Conservation (phyloP, 108 stramenopile genomes). For the Epipyxis sp. region DNA sequence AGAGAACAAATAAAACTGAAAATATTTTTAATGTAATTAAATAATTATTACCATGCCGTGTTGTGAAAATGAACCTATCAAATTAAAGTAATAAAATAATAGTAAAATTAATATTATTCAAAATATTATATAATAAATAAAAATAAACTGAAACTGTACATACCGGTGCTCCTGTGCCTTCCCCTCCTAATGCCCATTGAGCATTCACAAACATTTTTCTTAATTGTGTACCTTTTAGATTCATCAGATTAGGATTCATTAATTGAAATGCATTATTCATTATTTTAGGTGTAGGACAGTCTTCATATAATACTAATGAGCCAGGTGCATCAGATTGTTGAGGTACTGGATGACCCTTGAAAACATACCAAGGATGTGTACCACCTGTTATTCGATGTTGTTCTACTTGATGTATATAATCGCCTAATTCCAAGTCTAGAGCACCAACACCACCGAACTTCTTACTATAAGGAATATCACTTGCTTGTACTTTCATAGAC, state of each 20-base stretch:
- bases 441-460: slow-evolving; percentile 2
- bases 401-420: slow-evolving; percentile 8
- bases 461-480: slow-evolving; percentile 29
- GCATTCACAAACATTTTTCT: slow-evolving; percentile 32
- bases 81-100: no score
- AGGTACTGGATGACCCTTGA: slow-evolving; percentile 1
- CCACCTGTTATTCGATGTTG: background rate
- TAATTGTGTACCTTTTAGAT: no score
- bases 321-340: background rate
- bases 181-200: slow-evolving; percentile 33
- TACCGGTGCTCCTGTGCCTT: slow-evolving; percentile 32
- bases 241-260: no score
- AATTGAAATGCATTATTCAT: background rate
- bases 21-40: no score
- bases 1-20: no score
- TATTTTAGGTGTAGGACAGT: background rate
- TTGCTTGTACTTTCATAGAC: slow-evolving; percentile 5
- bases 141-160: no score
- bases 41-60: slow-evolving; percentile 39
- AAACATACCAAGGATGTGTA: slow-evolving; percentile 35
- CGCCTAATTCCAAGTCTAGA: background rate
- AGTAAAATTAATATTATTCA: no score
- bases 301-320: background rate
- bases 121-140: no score
- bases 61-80: slow-evolving; percentile 39